phyloP scores from a whole-genome alignment of 1,284 basidiomycete genomes.

The Ceratobasidium sp. region DNA sequence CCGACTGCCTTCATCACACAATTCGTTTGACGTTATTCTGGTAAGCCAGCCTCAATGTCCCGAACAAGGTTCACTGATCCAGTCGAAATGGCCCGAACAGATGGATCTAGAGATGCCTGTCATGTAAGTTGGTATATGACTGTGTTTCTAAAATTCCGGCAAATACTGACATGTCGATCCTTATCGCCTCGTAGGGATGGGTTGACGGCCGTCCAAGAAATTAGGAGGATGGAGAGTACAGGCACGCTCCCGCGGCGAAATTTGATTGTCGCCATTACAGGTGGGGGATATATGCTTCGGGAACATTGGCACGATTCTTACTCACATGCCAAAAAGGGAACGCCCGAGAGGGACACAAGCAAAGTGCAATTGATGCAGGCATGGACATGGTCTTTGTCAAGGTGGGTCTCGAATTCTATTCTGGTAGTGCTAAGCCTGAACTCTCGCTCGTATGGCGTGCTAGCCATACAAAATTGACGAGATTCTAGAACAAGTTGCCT shows the following conservation, averaged over 20 bases:
- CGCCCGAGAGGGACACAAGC: slow-evolving; percentile 49
- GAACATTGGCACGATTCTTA: slow-evolving; percentile 6
- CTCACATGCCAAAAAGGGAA: slow-evolving; percentile 11
- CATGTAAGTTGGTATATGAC: slow-evolving; percentile 49
- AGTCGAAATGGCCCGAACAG: slow-evolving; percentile 43
- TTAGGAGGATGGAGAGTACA: slow-evolving; percentile 51
- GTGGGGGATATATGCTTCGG: slow-evolving; percentile 47
- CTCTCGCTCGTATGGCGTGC: slow-evolving; percentile 23
- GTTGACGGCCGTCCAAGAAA: slow-evolving; percentile 54
- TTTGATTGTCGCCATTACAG: slow-evolving; percentile 53
- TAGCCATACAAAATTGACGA: slow-evolving; percentile 53
- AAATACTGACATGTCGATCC: slow-evolving; percentile 7
- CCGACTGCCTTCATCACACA: slow-evolving; percentile 36
- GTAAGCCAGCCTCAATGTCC: slow-evolving; percentile 44
- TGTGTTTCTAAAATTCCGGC: background rate
- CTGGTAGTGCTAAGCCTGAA: background rate
- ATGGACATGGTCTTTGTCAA: slow-evolving; percentile 53
- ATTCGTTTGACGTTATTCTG: slow-evolving; percentile 53
- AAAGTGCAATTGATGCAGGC: slow-evolving; percentile 52
- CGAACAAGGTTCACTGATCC: background rate
- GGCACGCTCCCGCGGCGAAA: slow-evolving; percentile 51
- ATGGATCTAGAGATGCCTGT: slow-evolving; percentile 56
- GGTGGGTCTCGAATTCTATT: slow-evolving; percentile 27
- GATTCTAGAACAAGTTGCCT: slow-evolving; percentile 50
- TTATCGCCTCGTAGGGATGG: slow-evolving; percentile 50